Evolutionary conservation across 148 eudicot species (phyloP).

Genomic region (Chenopodium album): DNA sequence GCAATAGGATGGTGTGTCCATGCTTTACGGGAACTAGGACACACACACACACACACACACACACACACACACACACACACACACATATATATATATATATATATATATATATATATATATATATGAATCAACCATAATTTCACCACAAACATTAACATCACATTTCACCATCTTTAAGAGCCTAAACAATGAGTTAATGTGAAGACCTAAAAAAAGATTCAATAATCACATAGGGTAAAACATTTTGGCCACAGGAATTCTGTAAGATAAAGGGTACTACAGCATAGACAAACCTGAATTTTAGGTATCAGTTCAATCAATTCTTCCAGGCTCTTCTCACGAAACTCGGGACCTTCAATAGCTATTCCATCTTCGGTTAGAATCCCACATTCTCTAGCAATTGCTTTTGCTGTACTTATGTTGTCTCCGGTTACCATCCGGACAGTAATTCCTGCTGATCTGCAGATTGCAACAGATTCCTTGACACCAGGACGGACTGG

Average conservation of each 20-base stretch:
- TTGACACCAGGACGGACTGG: slow-evolving; percentile 86
- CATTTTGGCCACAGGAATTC: slow-evolving; percentile 3
- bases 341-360: slow-evolving; percentile 82
- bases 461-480: slow-evolving; percentile 81
- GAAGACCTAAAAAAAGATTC: background rate
- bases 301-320: slow-evolving; percentile 61
- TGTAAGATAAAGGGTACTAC: slow-evolving; percentile 1
- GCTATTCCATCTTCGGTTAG: slow-evolving; percentile 74
- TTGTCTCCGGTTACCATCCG: slow-evolving; percentile 89
- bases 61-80: too few species aligned
- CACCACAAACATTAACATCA: background rate
- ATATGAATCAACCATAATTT: background rate
- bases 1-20: too few species aligned
- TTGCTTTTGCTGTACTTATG: slow-evolving; percentile 83
- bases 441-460: slow-evolving; percentile 71
- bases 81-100: too few species aligned
- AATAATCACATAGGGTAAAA: background rate
- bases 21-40: too few species aligned
- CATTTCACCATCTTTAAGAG: background rate
- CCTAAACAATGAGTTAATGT: background rate
- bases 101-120: too few species aligned
- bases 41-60: background rate
- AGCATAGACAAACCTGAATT: slow-evolving; percentile 53
- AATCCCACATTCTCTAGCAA: slow-evolving; percentile 88
- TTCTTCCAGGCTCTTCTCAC: slow-evolving; percentile 64